Base-by-base conservation (phyloP, 2,329 filamentous ascomycete genomes). In the Mariannaea elegans region DNA sequence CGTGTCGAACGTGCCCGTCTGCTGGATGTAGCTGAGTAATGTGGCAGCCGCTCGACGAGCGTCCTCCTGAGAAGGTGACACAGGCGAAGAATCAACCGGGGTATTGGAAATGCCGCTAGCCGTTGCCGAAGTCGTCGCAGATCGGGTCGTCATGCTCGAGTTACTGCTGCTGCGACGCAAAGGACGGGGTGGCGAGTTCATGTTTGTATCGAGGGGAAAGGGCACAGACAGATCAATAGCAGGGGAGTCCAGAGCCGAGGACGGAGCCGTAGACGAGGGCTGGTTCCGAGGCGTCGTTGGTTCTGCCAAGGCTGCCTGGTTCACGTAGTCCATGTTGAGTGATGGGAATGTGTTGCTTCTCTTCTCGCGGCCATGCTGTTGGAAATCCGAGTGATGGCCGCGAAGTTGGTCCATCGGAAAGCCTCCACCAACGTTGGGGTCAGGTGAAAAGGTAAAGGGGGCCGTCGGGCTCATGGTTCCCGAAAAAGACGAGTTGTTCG, bases 281-380 rank as follows among this genome's bases (percentile, higher is more conserved):
- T 79, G 78, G 50, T 82, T 81, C 54, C 82, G 83, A 6, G 83
- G 83, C 4, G 83, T 85, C 66, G 81, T 73, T 1, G 81, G 78
- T 31, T 84, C 81, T 6, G 73, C 71, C 24, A 6, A 59, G 14
- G 65, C 59, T 8, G 60, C 63, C 56, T 83, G 82, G 65, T 81
- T 82, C 65, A 83, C 76, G 58, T 82, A 85, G 57, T 85, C 89
- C 42, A 90, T 81, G 55, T 87, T 87, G 39, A 92, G 79, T 42
- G 89, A 87, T 1, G 93, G 92, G 64, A 97, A 93, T 0, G 93
- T 97, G 75, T 96, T 93, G 74, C 92, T 95, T 71, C 93, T 85
- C 59, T 77, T 77, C 54, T 73, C 74, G n/a, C 91, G 92, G 56
- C 29, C 18, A 21, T 53, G 50, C 41, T 92, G 85, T 68, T 90